Conservation (phyloP, 306 rosid species). For the Prunus kanzakura region DNA sequence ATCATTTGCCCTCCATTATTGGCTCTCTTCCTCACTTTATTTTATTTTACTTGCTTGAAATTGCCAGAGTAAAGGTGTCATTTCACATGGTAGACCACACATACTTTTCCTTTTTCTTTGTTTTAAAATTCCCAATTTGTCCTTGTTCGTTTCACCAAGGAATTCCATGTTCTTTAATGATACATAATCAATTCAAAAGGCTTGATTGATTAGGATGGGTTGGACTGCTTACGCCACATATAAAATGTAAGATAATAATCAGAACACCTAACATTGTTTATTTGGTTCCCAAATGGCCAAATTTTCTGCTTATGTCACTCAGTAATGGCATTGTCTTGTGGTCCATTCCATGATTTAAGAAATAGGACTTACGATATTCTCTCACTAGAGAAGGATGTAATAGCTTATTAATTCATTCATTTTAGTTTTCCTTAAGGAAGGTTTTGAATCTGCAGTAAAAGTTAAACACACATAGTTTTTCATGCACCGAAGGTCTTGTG, state of each 20-base stretch:
- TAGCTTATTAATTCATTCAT: no score
- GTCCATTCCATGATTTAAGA: neutral
- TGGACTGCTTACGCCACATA: neutral
- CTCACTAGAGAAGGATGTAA: no score
- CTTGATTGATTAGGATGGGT: slow-evolving; percentile 17
- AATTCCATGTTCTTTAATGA: neutral
- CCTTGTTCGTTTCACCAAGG: neutral
- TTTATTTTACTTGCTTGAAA: neutral
- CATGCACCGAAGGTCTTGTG: no score
- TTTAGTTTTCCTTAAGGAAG: no score
- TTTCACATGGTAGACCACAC: slow-evolving; percentile 24
- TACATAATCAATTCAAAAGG: neutral
- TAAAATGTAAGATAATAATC: slow-evolving; percentile 4
- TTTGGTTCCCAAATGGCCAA: neutral
- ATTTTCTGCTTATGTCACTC: neutral
- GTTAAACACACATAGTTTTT: no score
- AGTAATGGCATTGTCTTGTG: neutral
- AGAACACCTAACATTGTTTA: neutral
- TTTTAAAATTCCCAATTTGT: neutral
- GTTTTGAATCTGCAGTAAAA: no score
- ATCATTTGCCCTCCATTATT: neutral
- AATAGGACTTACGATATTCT: no score
- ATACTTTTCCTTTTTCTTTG: neutral
- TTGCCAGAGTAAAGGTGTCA: neutral
- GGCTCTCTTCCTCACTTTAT: neutral